Conservation (phyloP, 345 rosid species). For the Populus nigra region DNA sequence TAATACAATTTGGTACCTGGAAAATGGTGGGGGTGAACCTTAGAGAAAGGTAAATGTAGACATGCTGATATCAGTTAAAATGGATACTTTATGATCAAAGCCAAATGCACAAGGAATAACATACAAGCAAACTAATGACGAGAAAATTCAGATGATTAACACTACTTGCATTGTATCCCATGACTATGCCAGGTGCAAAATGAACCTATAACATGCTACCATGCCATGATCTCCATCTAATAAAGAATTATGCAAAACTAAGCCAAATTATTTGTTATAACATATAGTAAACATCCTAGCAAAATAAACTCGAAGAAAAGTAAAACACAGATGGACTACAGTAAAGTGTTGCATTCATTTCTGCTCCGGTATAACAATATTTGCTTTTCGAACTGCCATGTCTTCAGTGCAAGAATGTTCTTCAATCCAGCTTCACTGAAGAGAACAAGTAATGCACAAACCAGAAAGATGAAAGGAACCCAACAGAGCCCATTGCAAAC, state of each 20-base stretch:
- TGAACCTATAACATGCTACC: slow-evolving; percentile 1
- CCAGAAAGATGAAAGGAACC: slow-evolving; percentile 74
- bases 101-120: not conserved
- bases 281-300: slow-evolving; percentile 29
- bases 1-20: no score
- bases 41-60: not conserved
- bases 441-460: slow-evolving; percentile 75
- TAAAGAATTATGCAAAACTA: slow-evolving; percentile 28
- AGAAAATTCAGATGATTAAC: not conserved
- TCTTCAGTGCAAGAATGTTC: not conserved
- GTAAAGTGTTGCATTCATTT: not conserved
- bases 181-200: slow-evolving; percentile 2
- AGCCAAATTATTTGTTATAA: slow-evolving; percentile 30
- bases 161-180: not conserved
- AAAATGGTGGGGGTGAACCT: no score
- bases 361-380: not conserved
- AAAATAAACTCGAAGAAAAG: slow-evolving; percentile 5
- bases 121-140: not conserved
- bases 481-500: slow-evolving; percentile 68
- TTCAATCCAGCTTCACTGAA: slow-evolving; percentile 67
- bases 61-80: not conserved
- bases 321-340: slow-evolving; percentile 6
- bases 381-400: not conserved
- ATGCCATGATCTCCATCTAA: slow-evolving; percentile 15
- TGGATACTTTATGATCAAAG: not conserved